Base-by-base conservation (phyloP, 441 rosid species). In the Raphanus hybrid region DNA sequence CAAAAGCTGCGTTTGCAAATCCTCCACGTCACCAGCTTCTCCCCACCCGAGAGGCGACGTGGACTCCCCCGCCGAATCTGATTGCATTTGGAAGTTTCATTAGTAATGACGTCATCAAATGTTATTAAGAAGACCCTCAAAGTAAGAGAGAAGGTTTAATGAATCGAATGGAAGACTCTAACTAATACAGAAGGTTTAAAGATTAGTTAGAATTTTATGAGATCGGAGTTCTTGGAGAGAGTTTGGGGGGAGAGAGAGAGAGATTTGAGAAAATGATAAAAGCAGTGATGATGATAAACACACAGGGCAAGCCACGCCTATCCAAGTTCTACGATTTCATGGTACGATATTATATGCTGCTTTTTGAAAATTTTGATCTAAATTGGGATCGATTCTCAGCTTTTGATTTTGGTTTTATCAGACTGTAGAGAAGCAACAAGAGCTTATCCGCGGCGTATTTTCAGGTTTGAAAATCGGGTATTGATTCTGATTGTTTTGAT, bases 281-380 rank as follows among this genome's bases (percentile, higher is more conserved):
- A 84, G 92, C 96, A 32, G 96, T 90, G 85, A 85, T 94, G 84
- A 86, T 90, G 78, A 86, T 94, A 83, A 94, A 92, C 83, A 91
- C 96, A 9, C 90, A 91, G 80, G 99, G 98, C 86, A 92, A 91
- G 76, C 96, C 99, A 81, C 97, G 97, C 2, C 87, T 94, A 29
- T 85, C 94, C 43, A 94, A 89, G 79, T 94, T 92, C 77, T 92
- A 87, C 82, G 92, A 94, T 62, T 90, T 76, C 57, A 74, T 83
- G 96, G 97, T 92, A 26, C 15, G 29, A 62, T 34, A 27, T 35
- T 54, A 27, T 6, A 0, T 57, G 4, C 0, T 2, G 26, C 26
- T 23, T 11, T 4, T 32, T 18, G 14, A 9, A n/a, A 58, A 18
- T 55, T 41, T 71, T 43, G 32, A 4, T 39, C 5, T 1, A 23